A percentile compares a stretch with the other conserved stretches of the same genome.
These are phyloP conservation scores for Meripilus lineatus DNA, from an alignment of 1,284 basidiomycete species.

Conservation along the genomic window DNA sequence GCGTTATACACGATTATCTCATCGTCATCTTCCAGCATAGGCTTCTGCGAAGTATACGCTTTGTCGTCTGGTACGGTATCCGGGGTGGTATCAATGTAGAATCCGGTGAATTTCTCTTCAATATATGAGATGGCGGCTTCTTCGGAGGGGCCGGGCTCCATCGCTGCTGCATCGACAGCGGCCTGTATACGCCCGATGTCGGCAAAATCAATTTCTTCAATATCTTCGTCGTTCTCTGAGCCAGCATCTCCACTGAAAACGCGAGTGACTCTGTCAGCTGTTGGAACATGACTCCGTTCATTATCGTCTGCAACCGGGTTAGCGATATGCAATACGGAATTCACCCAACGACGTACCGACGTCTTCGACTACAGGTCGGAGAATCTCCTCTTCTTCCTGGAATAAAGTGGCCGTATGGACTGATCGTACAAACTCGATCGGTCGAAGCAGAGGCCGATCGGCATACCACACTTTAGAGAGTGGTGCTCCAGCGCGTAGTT, in stretches of 20 bases:
- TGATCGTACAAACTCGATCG: conserved; percentile 65
- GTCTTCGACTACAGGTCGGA: conserved; percentile 50
- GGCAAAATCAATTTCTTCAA: conserved; percentile 64
- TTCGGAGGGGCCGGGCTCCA: conserved; percentile 8
- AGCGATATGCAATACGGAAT: conserved; percentile 12
- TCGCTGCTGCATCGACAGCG: conserved; percentile 27
- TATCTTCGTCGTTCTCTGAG: conserved; percentile 29
- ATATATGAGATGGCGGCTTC: conserved; percentile 12
- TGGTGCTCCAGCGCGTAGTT: conserved; percentile 33
- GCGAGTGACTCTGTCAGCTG: conserved; percentile 54
- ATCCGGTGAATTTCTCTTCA: conserved; percentile 39
- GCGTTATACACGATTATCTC: conserved; percentile 39
- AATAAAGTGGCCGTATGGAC: conserved; percentile 54
- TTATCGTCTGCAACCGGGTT: conserved; percentile 32
- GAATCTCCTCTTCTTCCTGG: conserved; percentile 59
- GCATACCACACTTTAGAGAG: conserved; percentile 52
- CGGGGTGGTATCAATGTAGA: conserved; percentile 28
- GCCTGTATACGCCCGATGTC: conserved; percentile 46
- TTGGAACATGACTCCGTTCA: conserved; percentile 54
- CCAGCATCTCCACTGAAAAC: conserved; percentile 46
- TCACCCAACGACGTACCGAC: too few relatives aligned
- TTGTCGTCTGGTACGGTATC: conserved; percentile 7
- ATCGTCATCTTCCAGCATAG: conserved; percentile 25
- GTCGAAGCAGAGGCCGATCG: conserved; percentile 56
- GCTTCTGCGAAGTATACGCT: neutral